Conservation (phyloP, 306 rosid species). For the Argentina anserina region DNA sequence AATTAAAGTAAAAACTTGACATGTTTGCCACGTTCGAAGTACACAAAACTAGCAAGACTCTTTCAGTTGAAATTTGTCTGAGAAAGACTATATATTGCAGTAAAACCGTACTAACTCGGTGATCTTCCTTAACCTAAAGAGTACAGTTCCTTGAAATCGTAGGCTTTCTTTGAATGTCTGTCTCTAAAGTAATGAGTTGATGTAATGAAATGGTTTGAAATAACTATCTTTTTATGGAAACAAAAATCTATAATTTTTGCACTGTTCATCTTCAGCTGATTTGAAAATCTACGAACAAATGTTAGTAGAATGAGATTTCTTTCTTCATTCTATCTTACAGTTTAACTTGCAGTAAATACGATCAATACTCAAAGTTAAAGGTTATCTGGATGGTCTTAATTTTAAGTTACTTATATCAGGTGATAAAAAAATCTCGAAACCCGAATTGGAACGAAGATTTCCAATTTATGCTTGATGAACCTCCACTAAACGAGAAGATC, state of each 20-base stretch:
- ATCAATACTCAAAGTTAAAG: not conserved
- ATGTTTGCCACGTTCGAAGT: not conserved
- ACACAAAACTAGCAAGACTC: not conserved
- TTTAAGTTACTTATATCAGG: slow-evolving; percentile 32
- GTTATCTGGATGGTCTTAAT: not conserved
- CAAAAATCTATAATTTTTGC: not conserved
- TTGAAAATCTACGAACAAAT: not conserved
- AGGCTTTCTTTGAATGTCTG: not conserved
- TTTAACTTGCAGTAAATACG: not conserved
- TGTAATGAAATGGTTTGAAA: not conserved
- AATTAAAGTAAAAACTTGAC: not conserved
- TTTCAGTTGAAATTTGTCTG: not conserved
- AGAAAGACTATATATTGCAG: not conserved
- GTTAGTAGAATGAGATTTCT: not conserved
- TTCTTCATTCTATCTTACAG: not conserved
- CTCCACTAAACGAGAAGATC: slow-evolving; percentile 80
- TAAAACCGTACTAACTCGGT: not conserved
- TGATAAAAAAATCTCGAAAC: slow-evolving; percentile 61
- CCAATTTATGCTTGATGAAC: slow-evolving; percentile 82
- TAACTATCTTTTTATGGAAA: too few species aligned
- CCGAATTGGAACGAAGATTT: slow-evolving; percentile 89
- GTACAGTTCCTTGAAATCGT: not conserved
- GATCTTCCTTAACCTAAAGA: not conserved
- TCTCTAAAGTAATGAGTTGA: not conserved
- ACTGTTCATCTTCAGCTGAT: not conserved